Evolutionary conservation across 805 yeast genomes (phyloP).

Genomic region (Sugiyamaella valdiviana): DNA sequence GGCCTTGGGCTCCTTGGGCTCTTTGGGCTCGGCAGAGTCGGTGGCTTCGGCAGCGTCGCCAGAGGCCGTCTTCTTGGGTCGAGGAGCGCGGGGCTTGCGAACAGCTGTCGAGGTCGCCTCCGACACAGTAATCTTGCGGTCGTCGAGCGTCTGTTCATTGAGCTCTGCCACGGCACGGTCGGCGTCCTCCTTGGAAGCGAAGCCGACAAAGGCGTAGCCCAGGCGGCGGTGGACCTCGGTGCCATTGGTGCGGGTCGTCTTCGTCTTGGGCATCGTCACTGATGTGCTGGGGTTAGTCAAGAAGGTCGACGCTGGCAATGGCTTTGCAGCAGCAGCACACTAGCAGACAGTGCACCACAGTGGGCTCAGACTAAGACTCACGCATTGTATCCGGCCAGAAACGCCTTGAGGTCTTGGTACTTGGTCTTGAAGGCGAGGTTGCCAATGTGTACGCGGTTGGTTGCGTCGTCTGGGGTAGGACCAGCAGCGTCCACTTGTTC

Average conservation of each 20-base stretch:
- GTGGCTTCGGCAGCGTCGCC: conserved; percentile 13
- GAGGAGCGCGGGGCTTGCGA: conserved; percentile 4
- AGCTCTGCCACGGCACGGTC: conserved; percentile 38
- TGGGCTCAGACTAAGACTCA: too few species aligned
- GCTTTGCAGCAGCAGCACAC: too few species aligned
- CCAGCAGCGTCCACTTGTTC: neutral
- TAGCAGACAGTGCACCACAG: conserved; percentile 1
- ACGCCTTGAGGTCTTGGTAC: conserved; percentile 46
- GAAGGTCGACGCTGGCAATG: too few species aligned
- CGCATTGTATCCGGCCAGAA: conserved; percentile 43
- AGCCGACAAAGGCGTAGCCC: conserved; percentile 53
- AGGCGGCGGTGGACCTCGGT: conserved; percentile 21
- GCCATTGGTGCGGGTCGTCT: conserved; percentile 16
- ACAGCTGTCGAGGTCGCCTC: conserved; percentile 26
- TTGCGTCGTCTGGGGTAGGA: conserved; percentile 7
- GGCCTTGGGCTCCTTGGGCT: conserved; percentile 10
- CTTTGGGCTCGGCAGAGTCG: conserved; percentile 3
- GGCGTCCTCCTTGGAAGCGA: conserved; percentile 37
- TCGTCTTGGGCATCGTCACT: conserved; percentile 33
- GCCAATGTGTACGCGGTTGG: conserved; percentile 45
- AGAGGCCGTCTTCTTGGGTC: neutral
- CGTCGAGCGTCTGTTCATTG: conserved; percentile 30
- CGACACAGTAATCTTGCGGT: conserved; percentile 25
- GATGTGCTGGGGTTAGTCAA: conserved; percentile 4
- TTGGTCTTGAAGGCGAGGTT: conserved; percentile 49